Conservation (phyloP, 169 alveolate genomes). For the Plasmodium fragile region DNA sequence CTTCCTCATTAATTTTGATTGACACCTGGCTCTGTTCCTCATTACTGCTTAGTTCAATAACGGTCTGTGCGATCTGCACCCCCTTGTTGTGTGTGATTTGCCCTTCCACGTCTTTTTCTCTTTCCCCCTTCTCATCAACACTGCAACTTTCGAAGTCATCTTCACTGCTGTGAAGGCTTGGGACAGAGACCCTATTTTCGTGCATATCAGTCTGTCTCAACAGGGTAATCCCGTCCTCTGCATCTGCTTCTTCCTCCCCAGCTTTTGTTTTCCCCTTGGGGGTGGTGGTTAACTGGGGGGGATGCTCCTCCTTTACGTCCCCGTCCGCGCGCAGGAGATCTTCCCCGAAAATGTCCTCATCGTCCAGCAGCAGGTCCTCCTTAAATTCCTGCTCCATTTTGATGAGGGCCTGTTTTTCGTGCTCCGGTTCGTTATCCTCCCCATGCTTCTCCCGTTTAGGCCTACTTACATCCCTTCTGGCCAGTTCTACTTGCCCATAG, state of each 20-base stretch:
- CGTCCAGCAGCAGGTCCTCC: slow-evolving; percentile 38
- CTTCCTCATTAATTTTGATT: background rate
- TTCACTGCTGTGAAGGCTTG: background rate
- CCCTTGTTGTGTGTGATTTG: background rate
- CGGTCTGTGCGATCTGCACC: background rate
- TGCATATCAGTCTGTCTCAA: background rate
- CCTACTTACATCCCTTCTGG: background rate
- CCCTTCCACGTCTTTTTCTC: background rate
- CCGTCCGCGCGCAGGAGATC: background rate
- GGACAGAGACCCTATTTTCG: background rate
- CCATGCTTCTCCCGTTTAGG: background rate
- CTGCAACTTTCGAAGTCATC: slow-evolving; percentile 68
- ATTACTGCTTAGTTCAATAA: background rate
- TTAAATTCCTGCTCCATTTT: slow-evolving; percentile 37
- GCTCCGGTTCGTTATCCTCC: background rate
- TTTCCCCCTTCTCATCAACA: slow-evolving; percentile 29
- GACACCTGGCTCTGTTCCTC: background rate
- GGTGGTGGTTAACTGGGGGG: background rate
- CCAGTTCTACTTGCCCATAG: background rate
- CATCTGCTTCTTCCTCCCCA: background rate
- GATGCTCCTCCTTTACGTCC: background rate
- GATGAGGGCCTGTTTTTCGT: background rate
- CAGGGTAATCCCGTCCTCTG: background rate
- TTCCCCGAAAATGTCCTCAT: slow-evolving; percentile 52
- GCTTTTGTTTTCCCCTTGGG: background rate